Evolutionary conservation across 2,329 filamentous ascomycete genomes (phyloP).

Genomic region (Chrysosporium queenslandicum): DNA sequence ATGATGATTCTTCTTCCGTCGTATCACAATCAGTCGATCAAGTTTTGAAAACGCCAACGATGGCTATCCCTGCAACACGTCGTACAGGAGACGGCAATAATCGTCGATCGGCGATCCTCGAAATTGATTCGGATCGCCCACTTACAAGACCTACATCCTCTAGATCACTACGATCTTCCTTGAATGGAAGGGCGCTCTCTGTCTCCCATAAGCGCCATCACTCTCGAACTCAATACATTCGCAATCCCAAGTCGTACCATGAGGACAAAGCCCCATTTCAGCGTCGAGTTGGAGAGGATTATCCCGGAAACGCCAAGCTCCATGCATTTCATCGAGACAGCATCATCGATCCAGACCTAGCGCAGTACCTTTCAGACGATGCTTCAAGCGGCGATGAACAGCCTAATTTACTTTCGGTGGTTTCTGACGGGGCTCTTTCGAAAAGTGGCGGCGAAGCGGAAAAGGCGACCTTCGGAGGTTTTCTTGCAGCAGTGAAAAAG

Average conservation of each 20-base stretch:
- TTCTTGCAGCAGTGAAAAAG: slow-evolving; percentile 64
- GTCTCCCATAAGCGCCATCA: slow-evolving; percentile 73
- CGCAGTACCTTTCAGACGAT: slow-evolving; percentile 88
- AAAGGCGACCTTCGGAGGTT: slow-evolving; percentile 59
- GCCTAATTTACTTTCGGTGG: slow-evolving; percentile 68
- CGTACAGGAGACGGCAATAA: slow-evolving; percentile 65
- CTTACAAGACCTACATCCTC: slow-evolving; percentile 87
- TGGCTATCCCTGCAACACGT: slow-evolving; percentile 55
- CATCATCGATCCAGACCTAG: slow-evolving; percentile 93
- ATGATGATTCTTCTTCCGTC: slow-evolving; percentile 39
- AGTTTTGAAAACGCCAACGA: slow-evolving; percentile 46
- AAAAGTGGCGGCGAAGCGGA: slow-evolving; percentile 62
- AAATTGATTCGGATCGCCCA: slow-evolving; percentile 72
- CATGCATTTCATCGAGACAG: slow-evolving; percentile 97
- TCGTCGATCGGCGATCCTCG: slow-evolving; percentile 75
- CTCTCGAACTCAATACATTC: slow-evolving; percentile 75
- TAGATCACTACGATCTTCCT: slow-evolving; percentile 68
- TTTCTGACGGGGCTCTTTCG: slow-evolving; percentile 55
- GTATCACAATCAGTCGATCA: slow-evolving; percentile 40
- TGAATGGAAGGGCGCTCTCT: slow-evolving; percentile 62
- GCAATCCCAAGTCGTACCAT: slow-evolving; percentile 58
- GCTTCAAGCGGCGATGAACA: slow-evolving; percentile 90
- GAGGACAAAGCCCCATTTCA: slow-evolving; percentile 86
- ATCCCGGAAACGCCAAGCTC: slow-evolving; percentile 55
- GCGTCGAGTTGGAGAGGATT: slow-evolving; percentile 59